phyloP scores from a whole-genome alignment of 2,329 filamentous ascomycete genomes.

The Remersonia thermophila region DNA sequence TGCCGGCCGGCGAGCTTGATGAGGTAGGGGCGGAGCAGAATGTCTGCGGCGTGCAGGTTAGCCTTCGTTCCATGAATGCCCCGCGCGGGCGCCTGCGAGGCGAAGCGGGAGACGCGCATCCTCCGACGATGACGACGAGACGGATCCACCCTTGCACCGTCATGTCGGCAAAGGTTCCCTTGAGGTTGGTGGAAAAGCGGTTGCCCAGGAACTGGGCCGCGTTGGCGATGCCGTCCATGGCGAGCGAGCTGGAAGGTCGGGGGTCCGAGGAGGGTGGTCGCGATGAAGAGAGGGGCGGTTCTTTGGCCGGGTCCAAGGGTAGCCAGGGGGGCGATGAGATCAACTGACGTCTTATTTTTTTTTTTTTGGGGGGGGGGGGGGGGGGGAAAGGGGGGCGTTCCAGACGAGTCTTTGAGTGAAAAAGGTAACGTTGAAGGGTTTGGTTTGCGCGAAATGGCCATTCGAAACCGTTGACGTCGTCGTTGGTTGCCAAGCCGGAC shows the following conservation, averaged over 20 bases:
- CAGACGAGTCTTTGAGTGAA: too few species aligned
- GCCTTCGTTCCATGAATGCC: too few species aligned
- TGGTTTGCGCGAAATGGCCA: background rate
- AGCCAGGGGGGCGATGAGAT: background rate
- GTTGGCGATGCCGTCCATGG: constrained; percentile 20
- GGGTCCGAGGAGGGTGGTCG: too few species aligned
- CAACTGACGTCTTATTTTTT: too few species aligned
- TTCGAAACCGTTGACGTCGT: background rate
- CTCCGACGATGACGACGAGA: constrained; percentile 57
- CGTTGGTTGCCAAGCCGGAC: background rate
- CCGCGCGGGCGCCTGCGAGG: too few species aligned
- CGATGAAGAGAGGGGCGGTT: background rate
- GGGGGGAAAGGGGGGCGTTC: too few species aligned
- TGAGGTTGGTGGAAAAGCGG: constrained; percentile 36
- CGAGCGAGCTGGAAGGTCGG: background rate
- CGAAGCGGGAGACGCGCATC: constrained; percentile 28
- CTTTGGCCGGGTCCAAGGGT: background rate
- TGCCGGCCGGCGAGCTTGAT: constrained; percentile 52
- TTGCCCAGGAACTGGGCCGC: constrained; percentile 17
- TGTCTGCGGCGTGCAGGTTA: constrained; percentile 12
- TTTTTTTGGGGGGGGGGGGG: too few species aligned
- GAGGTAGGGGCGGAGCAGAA: constrained; percentile 61
- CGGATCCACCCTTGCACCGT: constrained; percentile 48
- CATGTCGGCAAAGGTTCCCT: constrained; percentile 37
- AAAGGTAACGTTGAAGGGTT: background rate